phyloP scores from a whole-genome alignment of 805 yeast genomes.

The Allodekkera sacchari region DNA sequence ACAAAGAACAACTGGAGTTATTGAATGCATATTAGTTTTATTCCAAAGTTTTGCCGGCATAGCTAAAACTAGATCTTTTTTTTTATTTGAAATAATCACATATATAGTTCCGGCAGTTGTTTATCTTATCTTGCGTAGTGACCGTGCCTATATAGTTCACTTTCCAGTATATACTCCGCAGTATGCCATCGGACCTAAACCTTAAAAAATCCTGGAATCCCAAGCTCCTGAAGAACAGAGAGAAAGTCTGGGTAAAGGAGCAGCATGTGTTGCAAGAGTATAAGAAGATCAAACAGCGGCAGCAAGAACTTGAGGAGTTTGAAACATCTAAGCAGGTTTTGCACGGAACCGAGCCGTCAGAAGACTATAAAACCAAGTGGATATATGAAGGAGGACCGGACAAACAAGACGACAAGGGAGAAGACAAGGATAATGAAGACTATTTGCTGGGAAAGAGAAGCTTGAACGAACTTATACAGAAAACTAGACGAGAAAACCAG shows the following conservation, averaged over 20 bases:
- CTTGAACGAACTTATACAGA: slow-evolving; percentile 24
- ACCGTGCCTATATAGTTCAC: no score
- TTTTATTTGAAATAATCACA: neutral
- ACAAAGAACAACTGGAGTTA: no score
- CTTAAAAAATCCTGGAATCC: slow-evolving; percentile 97
- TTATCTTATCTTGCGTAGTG: no score
- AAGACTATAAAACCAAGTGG: slow-evolving; percentile 59
- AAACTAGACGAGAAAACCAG: neutral
- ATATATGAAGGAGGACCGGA: slow-evolving; percentile 62
- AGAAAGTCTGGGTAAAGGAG: slow-evolving; percentile 77
- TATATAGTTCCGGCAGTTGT: no score
- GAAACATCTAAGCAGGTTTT: no score
- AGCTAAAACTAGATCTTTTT: no score
- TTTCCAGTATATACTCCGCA: neutral
- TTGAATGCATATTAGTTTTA: no score
- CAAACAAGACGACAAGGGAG: slow-evolving; percentile 10
- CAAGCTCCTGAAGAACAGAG: slow-evolving; percentile 72
- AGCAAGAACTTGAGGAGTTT: slow-evolving; percentile 55
- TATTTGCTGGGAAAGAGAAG: slow-evolving; percentile 45
- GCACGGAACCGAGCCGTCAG: no score
- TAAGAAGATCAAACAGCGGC: slow-evolving; percentile 52
- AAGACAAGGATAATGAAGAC: slow-evolving; percentile 36
- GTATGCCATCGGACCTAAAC: slow-evolving; percentile 69
- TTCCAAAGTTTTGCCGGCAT: no score
- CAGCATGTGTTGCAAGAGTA: slow-evolving; percentile 70